A percentile compares a stretch with the other conserved stretches of the same genome.
These are phyloP conservation scores for Amanita molliuscula DNA, from an alignment of 768 basidiomycete genomes.

Conservation along the genomic window DNA sequence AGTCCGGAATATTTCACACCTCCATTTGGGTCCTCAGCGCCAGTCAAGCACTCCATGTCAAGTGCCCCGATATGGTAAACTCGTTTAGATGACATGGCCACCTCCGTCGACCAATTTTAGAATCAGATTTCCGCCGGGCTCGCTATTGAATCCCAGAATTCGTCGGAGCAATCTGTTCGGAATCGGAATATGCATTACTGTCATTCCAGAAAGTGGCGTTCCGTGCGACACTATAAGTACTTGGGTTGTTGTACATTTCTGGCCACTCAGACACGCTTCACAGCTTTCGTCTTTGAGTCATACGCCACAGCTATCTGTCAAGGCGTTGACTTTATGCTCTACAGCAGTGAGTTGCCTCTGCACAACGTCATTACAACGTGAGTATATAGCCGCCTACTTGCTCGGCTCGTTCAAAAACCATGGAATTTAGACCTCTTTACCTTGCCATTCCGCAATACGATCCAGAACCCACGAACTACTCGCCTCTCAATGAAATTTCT, in stretches of 20 bases:
- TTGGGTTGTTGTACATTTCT: slow-evolving; percentile 4
- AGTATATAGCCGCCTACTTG: background rate
- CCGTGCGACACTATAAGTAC: background rate
- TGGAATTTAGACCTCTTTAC: background rate
- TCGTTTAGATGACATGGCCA: background rate
- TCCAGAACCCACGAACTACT: background rate
- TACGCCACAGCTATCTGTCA: slow-evolving; percentile 3
- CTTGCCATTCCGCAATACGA: background rate
- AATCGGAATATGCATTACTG: background rate
- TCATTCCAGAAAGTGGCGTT: background rate
- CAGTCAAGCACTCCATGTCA: background rate
- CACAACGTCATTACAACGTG: background rate
- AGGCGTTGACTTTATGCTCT: background rate
- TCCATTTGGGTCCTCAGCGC: background rate
- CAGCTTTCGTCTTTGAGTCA: slow-evolving; percentile 4
- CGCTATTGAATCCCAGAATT: background rate
- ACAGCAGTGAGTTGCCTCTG: background rate
- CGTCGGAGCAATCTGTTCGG: background rate
- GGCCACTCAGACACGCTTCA: background rate
- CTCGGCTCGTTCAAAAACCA: background rate
- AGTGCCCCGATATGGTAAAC: background rate
- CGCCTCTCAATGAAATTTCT: slow-evolving; percentile 3
- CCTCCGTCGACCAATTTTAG: slow-evolving; percentile 1
- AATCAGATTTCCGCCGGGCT: background rate
- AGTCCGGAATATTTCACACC: background rate